Conservation (phyloP, 2,329 filamentous ascomycete genomes). For the Aspergillus thermomutatus region DNA sequence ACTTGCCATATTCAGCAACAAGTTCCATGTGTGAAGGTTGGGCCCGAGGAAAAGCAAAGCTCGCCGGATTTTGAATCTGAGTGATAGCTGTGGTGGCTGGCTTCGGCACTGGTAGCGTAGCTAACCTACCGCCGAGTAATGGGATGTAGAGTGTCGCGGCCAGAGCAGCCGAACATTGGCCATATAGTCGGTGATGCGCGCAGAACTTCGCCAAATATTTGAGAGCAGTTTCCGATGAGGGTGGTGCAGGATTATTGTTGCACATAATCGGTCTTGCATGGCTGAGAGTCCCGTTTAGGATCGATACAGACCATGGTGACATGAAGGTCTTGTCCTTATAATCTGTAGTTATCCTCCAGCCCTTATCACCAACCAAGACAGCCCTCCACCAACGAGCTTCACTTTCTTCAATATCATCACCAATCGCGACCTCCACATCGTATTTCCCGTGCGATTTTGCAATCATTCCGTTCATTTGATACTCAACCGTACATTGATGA, state of each 20-base stretch:
- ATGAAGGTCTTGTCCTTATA: constrained; percentile 16
- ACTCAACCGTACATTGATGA: constrained; percentile 13
- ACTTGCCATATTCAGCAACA: not conserved
- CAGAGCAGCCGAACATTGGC: constrained; percentile 21
- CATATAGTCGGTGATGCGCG: constrained; percentile 15
- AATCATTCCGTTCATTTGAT: not conserved
- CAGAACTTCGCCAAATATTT: constrained; percentile 21
- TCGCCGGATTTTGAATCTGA: not conserved
- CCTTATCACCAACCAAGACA: constrained; percentile 9
- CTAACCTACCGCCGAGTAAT: constrained; percentile 1
- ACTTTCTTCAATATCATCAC: constrained; percentile 15
- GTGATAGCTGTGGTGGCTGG: not conserved
- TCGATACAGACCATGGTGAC: constrained; percentile 19
- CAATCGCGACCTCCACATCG: constrained; percentile 2
- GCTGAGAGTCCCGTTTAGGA: constrained; percentile 4
- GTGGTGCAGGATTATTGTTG: not conserved
- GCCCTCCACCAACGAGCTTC: constrained; percentile 15
- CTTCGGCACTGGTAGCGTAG: constrained; percentile 18
- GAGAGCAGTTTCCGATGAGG: constrained; percentile 15
- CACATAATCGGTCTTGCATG: not conserved
- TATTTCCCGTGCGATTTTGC: not conserved
- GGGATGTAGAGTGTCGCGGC: constrained; percentile 19
- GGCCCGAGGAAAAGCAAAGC: not conserved
- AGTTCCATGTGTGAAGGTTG: constrained; percentile 5
- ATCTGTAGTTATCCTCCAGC: constrained; percentile 14